phyloP scores from a whole-genome alignment of 805 yeast genomes.

The Myxozyma nipponensis region DNA sequence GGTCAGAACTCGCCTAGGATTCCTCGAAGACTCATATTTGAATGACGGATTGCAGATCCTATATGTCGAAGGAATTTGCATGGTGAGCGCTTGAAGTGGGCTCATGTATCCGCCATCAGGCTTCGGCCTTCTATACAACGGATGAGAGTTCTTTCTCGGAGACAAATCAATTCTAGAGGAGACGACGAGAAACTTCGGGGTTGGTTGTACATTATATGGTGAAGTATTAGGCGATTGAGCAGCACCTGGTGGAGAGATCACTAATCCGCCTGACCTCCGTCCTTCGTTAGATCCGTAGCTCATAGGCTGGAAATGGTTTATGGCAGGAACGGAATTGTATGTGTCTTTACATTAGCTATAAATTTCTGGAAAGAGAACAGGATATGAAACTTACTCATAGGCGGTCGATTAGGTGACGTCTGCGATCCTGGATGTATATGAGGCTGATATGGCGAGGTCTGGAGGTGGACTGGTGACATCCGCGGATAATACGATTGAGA shows the following conservation, averaged over 20 bases:
- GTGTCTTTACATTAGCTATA: conserved; percentile 8
- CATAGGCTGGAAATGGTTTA: conserved; percentile 22
- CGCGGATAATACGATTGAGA: conserved; percentile 5
- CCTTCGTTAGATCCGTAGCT: conserved; percentile 18
- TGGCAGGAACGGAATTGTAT: conserved; percentile 6
- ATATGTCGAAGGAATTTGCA: conserved; percentile 73
- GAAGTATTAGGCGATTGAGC: background rate
- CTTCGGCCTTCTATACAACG: conserved; percentile 29
- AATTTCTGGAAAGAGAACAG: background rate
- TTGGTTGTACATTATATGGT: conserved; percentile 4
- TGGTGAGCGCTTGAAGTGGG: conserved; percentile 77
- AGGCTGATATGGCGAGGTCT: conserved; percentile 3
- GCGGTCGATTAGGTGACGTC: conserved; percentile 5
- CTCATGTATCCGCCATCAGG: conserved; percentile 32
- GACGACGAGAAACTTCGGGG: conserved; percentile 23
- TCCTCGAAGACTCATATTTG: conserved; percentile 74
- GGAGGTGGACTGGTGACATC: conserved; percentile 11
- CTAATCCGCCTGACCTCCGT: conserved; percentile 12
- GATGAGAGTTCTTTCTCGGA: conserved; percentile 27
- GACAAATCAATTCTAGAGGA: conserved; percentile 18
- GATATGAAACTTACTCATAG: conserved; percentile 9
- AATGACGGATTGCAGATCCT: conserved; percentile 80
- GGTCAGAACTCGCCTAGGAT: conserved; percentile 88
- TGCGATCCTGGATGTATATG: conserved; percentile 3
- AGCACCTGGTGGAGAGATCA: conserved; percentile 12